Base-by-base conservation (phyloP, 345 rosid species). In the Lumnitzera littorea region DNA sequence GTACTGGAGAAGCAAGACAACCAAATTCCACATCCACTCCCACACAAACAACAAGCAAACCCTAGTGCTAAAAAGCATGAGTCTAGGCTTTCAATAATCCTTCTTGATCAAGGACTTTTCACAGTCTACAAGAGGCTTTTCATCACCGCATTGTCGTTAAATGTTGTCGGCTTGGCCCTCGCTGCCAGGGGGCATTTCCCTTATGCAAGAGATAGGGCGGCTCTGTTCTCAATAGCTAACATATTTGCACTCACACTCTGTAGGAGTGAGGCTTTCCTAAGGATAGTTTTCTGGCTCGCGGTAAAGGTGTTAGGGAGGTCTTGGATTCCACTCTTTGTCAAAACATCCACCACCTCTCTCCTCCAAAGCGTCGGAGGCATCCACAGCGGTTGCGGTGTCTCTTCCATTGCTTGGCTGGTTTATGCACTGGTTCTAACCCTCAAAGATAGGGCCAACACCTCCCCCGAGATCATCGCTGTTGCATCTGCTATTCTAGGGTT, bases 41-140 rank as follows among this genome's bases (percentile, higher is more conserved):
- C 11, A 47, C 20, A 11, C 24, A 52, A 17, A 24, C 16, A 24
- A 52, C 24, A 24, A 52, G 12, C 20, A 10, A 12, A 50, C 53
- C 10, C 7, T 12, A 52, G 10, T 12, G 55, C 2, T 9, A 16
- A 53, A 49, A 81, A 81, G 61, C 78, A 67, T 50, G 61, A 73
- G 20, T 78, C 96, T 49, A 80, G 95, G 36, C 64, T 89, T 58
- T 78, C 85, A 0, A 65, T 89, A 46, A 87, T 89, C 46, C 71
- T 89, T 60, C 84, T 89, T 3, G 95, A 87, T 58, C 91, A 87
- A 78, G 95, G 95, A 3, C 17, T 84, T 43, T 81, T 87, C 75
- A 89, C 95, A 0, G 90, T 83, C 13, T 87, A 89, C 83, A 87
- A 89, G 67, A 78, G 81, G 50, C 95, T 84, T 62, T 89, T 89